Base-by-base conservation (phyloP, 106 monocot genomes). In the Acorus calamus region DNA sequence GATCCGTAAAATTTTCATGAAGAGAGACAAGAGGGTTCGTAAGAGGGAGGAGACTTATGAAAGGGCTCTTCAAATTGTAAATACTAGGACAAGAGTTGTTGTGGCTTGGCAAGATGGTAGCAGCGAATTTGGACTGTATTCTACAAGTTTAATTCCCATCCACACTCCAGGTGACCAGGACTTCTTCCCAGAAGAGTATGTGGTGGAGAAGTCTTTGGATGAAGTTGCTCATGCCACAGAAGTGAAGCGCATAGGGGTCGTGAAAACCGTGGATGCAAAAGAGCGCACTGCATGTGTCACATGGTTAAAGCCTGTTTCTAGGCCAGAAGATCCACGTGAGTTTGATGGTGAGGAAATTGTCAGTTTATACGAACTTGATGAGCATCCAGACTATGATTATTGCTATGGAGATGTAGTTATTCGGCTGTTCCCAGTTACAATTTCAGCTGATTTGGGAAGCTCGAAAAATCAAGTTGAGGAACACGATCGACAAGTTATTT, bases 81-180 rank as follows among this genome's bases (percentile, higher is more conserved):
- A 79, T 67, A 86, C 79, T 9, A 55, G 49, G 13, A 92, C 92
- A 69, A 83, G 79, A 52, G 92, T 92, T 66, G 82, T 83, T 71
- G 98, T 99, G 61, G 79, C 67, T 44, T 99, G 98, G 98, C 98
- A 99, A 79, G 79, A 98, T 81, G 98, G 92, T 55, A 79, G 72
- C 10, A 88, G 51, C 54, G 80, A 88, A 55, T 75, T 53, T 79
- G 73, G 76, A 12, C 41, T 88, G 41, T 71, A 83, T 7, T 81
- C 98, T 46, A 99, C 65, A 58, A 84, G 71, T 53, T 44, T 99
- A 10, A 76, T 92, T 62, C 85, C 92, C 54, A 79, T 99, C 59
- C 85, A 77, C 6, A 86, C 66, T 69, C 88, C 98, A 9, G 83
- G 73, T 64, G 98, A 92, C 61, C 87, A 86, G 59, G 98, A 99